Evolutionary conservation across 192 early-diverging fungal species (phyloP).

Genomic region (Coemansia sp.): DNA sequence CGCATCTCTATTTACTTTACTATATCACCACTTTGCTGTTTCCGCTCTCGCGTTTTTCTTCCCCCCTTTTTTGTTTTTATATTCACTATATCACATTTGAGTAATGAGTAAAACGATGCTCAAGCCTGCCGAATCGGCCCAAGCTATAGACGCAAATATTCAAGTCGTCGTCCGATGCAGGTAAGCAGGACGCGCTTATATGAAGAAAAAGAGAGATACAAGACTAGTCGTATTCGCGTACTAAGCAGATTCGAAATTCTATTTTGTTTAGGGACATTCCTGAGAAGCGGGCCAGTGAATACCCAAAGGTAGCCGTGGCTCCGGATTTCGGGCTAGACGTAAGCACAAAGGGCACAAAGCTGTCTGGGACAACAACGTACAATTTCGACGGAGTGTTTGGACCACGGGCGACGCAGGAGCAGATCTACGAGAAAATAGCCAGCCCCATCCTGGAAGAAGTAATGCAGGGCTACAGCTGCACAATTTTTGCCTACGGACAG

Average conservation of each 20-base stretch:
- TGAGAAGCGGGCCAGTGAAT: not conserved
- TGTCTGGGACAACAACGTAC: slow-evolving; percentile 66
- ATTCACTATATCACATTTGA: not conserved
- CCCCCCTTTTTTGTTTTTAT: not conserved
- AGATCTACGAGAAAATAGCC: slow-evolving; percentile 77
- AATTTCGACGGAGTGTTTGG: slow-evolving; percentile 93
- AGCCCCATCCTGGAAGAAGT: slow-evolving; percentile 83
- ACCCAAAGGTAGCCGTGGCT: slow-evolving; percentile 57
- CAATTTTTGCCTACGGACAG: slow-evolving; percentile 84
- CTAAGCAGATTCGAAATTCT: not conserved
- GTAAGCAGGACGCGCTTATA: slow-evolving; percentile 41
- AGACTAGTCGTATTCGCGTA: not conserved
- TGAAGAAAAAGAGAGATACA: not conserved
- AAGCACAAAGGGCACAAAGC: slow-evolving; percentile 36
- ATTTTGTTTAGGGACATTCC: slow-evolving; percentile 21
- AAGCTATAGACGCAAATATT: slow-evolving; percentile 73
- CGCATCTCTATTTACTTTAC: slow-evolving; percentile 3
- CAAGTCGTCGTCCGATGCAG: slow-evolving; percentile 79
- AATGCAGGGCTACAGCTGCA: slow-evolving; percentile 72
- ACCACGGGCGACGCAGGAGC: slow-evolving; percentile 69
- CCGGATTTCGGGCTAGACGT: slow-evolving; percentile 63
- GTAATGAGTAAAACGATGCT: slow-evolving; percentile 7
- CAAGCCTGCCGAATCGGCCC: slow-evolving; percentile 8
- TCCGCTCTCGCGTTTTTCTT: not conserved
- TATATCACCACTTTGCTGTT: not conserved